Conservation (phyloP, 2,329 filamentous ascomycete genomes). For the Fusarium protoensiforme region DNA sequence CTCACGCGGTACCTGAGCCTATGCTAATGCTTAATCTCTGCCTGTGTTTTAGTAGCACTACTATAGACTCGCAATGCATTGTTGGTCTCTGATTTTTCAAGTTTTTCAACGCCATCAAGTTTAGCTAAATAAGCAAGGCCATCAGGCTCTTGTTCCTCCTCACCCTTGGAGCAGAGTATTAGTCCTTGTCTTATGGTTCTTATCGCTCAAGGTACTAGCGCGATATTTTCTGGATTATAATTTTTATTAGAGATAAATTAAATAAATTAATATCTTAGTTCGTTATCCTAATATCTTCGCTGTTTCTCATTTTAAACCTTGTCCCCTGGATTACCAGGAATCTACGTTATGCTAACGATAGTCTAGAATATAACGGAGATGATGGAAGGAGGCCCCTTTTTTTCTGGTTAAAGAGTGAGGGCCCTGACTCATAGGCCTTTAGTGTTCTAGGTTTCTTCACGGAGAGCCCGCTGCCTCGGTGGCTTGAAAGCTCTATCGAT, state of each 20-base stretch:
- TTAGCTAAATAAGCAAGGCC: no score
- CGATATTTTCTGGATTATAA: conserved; percentile 22
- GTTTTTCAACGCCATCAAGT: no score
- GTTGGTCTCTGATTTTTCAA: no score
- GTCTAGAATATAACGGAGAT: neutral
- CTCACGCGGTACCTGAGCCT: neutral
- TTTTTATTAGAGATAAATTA: conserved; percentile 33
- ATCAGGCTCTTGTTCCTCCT: no score
- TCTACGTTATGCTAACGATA: conserved; percentile 2
- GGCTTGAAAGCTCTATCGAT: neutral
- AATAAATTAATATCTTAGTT: conserved; percentile 36
- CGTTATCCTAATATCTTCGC: conserved; percentile 33
- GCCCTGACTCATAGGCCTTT: neutral
- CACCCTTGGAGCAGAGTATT: neutral
- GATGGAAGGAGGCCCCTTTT: neutral
- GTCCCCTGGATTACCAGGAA: neutral
- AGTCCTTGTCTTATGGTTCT: conserved; percentile 35
- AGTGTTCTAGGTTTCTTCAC: neutral
- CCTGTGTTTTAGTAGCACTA: no score
- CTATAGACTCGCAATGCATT: no score
- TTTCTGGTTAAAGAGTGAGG: neutral
- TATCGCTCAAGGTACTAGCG: conserved; percentile 37
- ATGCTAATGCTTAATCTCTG: no score
- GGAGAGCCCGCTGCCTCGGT: neutral
- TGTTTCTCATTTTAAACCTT: conserved; percentile 1